Base-by-base conservation (phyloP, 441 rosid genomes). In the Populus trichocarpa region DNA sequence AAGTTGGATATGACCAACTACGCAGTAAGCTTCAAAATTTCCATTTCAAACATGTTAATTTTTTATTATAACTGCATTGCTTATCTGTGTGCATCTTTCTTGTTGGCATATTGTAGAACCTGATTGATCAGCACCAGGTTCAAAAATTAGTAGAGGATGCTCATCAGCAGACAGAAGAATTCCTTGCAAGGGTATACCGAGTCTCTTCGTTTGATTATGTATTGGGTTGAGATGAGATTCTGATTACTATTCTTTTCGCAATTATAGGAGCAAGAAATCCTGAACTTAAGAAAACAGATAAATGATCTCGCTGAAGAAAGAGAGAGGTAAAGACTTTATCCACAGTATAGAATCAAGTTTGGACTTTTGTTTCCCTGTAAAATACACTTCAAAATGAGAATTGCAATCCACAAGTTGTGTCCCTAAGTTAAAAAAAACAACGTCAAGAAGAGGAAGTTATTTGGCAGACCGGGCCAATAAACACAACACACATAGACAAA, bases 111-210 rank as follows among this genome's bases (percentile, higher is more conserved):
- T 82, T 78, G 76, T 83, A 96, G 98, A 87, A 93, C 86, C 79
- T 92, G 86, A 82, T 96, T 83, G 93, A 93, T 81, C 90, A 93
- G 89, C 87, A 87, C 79, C 89, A 90, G 79, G 85, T 96, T 79
- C 90, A 89, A 77, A 89, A 83, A 78, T 78, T 93, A 77, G 87
- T 93, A 76, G 92, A 88, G 82, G 89, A 90, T 59, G 94, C 92
- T 84, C 87, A 89, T 67, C 88, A 86, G 82, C 93, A 90, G 75
- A 85, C 88, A 61, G 90, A 87, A 82, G 93, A 90, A 73, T 85
- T 89, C 86, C 82, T 73, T 32, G 84, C 87, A 53, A 92, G 89
- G 97, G 99, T 92, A 79, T 28, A 20, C 30, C 23, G 69, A 33
- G 5, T 59, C 36, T 33, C 38, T 68, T 22, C 22, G 8, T 12